Evolutionary conservation across 129 eudicot genomes (phyloP).

Genomic region (Apium graveolens): DNA sequence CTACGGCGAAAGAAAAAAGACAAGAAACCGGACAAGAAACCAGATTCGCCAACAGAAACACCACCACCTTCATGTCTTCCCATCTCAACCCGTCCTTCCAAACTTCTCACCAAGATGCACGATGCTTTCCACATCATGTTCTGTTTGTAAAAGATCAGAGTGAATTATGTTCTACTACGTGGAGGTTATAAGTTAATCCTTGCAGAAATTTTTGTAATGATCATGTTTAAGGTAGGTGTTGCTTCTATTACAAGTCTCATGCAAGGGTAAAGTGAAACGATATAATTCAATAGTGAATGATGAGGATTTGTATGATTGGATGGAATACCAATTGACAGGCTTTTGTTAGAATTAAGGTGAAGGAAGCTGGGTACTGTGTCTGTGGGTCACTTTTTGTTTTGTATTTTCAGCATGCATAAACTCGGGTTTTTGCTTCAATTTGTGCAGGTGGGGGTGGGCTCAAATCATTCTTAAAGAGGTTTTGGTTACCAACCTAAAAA

Average conservation of each 20-base stretch:
- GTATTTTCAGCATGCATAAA: not conserved
- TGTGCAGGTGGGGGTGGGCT: too few relatives aligned
- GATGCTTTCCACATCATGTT: slow-evolving; percentile 56
- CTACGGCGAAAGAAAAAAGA: slow-evolving; percentile 56
- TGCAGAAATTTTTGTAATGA: not conserved
- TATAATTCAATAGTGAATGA: not conserved
- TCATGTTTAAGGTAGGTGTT: not conserved
- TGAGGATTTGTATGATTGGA: slow-evolving; percentile 1
- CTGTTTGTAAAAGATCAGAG: slow-evolving; percentile 36
- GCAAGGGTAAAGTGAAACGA: not conserved
- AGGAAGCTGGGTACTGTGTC: not conserved
- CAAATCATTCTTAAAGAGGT: not conserved
- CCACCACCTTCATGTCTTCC: slow-evolving; percentile 51
- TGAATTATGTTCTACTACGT: not conserved
- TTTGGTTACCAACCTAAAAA: not conserved
- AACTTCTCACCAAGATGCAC: slow-evolving; percentile 58
- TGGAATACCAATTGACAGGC: slow-evolving; percentile 10
- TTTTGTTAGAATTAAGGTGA: slow-evolving; percentile 2
- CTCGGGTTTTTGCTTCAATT: too few relatives aligned
- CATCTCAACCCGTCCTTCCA: slow-evolving; percentile 37
- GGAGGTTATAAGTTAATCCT: not conserved
- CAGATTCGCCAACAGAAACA: slow-evolving; percentile 17
- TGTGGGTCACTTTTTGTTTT: not conserved
- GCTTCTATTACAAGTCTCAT: not conserved
- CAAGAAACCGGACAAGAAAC: slow-evolving; percentile 37